Evolutionary conservation across 2,329 filamentous ascomycete species (phyloP).

Genomic region (Alternaria viburni): DNA sequence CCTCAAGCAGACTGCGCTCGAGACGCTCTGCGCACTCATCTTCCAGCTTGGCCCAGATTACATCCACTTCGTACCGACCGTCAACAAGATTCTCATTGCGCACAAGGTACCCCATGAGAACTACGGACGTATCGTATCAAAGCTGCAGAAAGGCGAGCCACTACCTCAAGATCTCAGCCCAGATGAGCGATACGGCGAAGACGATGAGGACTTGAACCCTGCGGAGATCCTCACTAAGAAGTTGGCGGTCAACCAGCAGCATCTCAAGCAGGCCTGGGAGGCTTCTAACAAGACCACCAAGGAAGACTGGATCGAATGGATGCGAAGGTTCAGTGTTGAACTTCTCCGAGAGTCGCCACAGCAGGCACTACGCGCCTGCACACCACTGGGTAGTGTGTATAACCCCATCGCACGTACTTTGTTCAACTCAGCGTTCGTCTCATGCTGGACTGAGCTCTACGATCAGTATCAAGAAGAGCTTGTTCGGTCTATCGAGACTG

Average conservation of each 20-base stretch:
- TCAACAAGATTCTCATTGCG: conserved; percentile 81
- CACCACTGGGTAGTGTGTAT: conserved; percentile 87
- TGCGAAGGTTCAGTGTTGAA: conserved; percentile 93
- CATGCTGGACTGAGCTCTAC: conserved; percentile 97
- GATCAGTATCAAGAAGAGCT: conserved; percentile 97
- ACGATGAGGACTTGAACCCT: conserved; percentile 79
- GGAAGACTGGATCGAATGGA: conserved; percentile 99
- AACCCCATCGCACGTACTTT: conserved; percentile 88
- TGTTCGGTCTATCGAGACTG: conserved; percentile 92
- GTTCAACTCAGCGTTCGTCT: conserved; percentile 99
- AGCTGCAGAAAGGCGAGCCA: conserved; percentile 91
- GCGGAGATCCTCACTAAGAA: conserved; percentile 91
- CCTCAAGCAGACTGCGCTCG: conserved; percentile 81
- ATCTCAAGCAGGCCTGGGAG: conserved; percentile 96
- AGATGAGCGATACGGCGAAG: conserved; percentile 78
- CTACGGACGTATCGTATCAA: conserved; percentile 89
- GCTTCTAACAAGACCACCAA: conserved; percentile 95
- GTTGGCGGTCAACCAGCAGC: conserved; percentile 94
- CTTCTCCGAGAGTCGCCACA: conserved; percentile 94
- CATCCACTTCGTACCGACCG: conserved; percentile 88
- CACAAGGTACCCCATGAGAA: conserved; percentile 88
- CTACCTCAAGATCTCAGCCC: conserved; percentile 94
- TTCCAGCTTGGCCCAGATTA: conserved; percentile 97
- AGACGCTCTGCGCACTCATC: conserved; percentile 93
- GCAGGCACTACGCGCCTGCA: conserved; percentile 91